These are phyloP conservation scores for Leccinum ochraceum DNA, from an alignment of 768 basidiomycete genomes.

Conservation along the genomic window DNA sequence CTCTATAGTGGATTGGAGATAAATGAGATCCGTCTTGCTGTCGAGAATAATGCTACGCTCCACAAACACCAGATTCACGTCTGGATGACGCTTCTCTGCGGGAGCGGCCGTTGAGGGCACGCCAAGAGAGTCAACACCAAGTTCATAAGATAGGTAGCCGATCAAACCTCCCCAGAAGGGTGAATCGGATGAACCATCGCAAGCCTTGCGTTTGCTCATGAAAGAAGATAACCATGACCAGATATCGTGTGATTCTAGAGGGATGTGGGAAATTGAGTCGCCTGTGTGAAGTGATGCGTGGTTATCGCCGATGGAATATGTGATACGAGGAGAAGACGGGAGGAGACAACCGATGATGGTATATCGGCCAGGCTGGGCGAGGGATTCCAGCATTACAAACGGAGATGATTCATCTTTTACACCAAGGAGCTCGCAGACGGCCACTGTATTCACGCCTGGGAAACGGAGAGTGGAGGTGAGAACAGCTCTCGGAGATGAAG, in stretches of 20 bases:
- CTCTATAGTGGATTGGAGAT: slow-evolving; percentile 65
- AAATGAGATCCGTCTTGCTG: slow-evolving; percentile 44
- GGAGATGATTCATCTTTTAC: slow-evolving; percentile 57
- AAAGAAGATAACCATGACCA: slow-evolving; percentile 79
- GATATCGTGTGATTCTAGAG: slow-evolving; percentile 53
- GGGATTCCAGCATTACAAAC: slow-evolving; percentile 76
- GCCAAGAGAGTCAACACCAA: slow-evolving; percentile 60
- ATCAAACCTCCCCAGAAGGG: slow-evolving; percentile 88
- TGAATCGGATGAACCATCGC: slow-evolving; percentile 48
- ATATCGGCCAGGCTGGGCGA: slow-evolving; percentile 70
- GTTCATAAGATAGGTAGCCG: slow-evolving; percentile 78
- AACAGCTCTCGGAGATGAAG: slow-evolving; percentile 31
- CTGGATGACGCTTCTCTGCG: slow-evolving; percentile 51
- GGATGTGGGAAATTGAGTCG: slow-evolving; percentile 35
- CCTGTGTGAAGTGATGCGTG: slow-evolving; percentile 48
- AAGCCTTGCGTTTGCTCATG: slow-evolving; percentile 54
- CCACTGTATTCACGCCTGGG: slow-evolving; percentile 42
- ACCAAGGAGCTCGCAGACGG: slow-evolving; percentile 63
- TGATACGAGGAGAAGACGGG: slow-evolving; percentile 55
- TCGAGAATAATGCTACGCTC: slow-evolving; percentile 79
- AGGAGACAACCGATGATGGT: slow-evolving; percentile 70
- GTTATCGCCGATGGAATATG: slow-evolving; percentile 52
- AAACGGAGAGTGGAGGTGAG: slow-evolving; percentile 43
- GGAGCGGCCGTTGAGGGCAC: slow-evolving; percentile 39
- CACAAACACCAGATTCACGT: slow-evolving; percentile 75